Evolutionary conservation across 257 asterid species (phyloP).

Genomic region (Parsonsia alboflavescens): DNA sequence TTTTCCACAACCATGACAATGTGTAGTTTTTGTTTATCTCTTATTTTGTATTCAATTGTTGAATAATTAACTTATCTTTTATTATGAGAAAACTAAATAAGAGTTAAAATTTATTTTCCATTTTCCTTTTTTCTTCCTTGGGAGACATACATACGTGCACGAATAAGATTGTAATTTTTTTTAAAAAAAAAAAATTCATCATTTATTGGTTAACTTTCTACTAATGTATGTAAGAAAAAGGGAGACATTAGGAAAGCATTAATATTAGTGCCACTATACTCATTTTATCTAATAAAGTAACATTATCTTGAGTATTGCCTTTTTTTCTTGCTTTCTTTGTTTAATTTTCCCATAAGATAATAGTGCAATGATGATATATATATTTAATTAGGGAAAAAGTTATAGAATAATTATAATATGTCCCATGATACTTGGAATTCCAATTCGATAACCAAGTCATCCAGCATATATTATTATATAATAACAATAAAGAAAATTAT

Average conservation of each 20-base stretch:
- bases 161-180: no score
- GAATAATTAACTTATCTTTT: no score
- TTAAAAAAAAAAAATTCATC: background rate
- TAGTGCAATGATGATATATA: no score
- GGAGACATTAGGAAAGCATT: constrained; percentile 8
- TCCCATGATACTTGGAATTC: background rate
- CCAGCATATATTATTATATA: background rate
- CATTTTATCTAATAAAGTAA: constrained; percentile 2
- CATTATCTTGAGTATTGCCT: constrained; percentile 6
- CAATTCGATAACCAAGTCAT: background rate
- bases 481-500: background rate
- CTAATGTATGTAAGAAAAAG: background rate
- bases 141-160: no score
- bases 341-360: no score
- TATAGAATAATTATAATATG: background rate
- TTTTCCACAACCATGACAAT: no score
- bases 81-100: no score
- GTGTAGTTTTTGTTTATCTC: no score
- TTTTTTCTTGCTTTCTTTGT: background rate
- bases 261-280: background rate
- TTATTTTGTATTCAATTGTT: no score
- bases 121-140: no score
- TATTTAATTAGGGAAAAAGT: no score
- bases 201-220: background rate
- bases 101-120: no score